These are phyloP conservation scores for Penicillium sp. DNA, from an alignment of 2,329 filamentous ascomycete species.

Conservation along the genomic window DNA sequence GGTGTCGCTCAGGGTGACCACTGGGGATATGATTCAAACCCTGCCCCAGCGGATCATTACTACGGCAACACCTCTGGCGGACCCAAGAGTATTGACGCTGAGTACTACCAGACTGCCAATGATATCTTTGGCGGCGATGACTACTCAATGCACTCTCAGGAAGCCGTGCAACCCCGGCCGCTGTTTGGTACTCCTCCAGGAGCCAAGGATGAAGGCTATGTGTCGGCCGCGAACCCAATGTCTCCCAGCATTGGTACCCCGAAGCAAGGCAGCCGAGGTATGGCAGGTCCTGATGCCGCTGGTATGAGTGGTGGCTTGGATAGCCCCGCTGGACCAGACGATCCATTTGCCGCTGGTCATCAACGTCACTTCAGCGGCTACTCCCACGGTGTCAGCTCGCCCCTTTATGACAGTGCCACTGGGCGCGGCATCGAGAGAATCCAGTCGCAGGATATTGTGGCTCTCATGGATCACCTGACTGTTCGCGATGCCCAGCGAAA, in stretches of 20 bases:
- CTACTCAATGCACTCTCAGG: constrained; percentile 37
- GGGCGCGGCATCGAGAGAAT: constrained; percentile 88
- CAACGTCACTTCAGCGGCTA: constrained; percentile 78
- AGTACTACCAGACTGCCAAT: constrained; percentile 61
- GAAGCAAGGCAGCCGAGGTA: constrained; percentile 46
- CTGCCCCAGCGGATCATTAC: constrained; percentile 50
- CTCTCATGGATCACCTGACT: constrained; percentile 97
- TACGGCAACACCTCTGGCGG: constrained; percentile 44
- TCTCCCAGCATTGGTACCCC: constrained; percentile 52
- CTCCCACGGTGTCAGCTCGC: constrained; percentile 87
- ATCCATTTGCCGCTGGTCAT: constrained; percentile 65
- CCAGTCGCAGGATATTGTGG: constrained; percentile 93
- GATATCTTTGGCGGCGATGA: constrained; percentile 40
- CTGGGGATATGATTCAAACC: constrained; percentile 61
- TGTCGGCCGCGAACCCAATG: constrained; percentile 69
- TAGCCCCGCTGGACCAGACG: constrained; percentile 54
- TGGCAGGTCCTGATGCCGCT: constrained; percentile 57
- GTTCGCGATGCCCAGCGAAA: constrained; percentile 96
- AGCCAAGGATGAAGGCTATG: constrained; percentile 86
- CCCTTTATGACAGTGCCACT: constrained; percentile 86
- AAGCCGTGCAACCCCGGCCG: constrained; percentile 42
- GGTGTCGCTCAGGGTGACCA: constrained; percentile 55
- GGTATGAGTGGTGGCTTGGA: constrained; percentile 53
- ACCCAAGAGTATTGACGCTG: constrained; percentile 59
- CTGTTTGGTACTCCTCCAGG: constrained; percentile 58